Evolutionary conservation across 352 stramenopile genomes (phyloP), one percentile per base, ranked within the genome.

Genomic region (Pythium plurisporium): DNA sequence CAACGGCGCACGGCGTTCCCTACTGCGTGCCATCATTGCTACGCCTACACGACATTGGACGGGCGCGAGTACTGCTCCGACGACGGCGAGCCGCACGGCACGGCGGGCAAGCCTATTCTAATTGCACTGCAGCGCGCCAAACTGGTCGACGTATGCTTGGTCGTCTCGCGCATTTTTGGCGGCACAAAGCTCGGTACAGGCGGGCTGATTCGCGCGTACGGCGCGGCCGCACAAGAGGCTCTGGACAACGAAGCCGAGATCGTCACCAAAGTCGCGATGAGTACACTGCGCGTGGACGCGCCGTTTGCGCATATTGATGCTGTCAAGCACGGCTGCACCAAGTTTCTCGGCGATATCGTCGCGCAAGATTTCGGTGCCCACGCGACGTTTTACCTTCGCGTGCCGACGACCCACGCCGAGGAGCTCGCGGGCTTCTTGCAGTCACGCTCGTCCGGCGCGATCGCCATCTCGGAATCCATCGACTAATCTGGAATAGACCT

Each of bases 121-220:
- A 59, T 67, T 3, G 71, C 72, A 10, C 49, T 92, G 42, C 74
- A 87, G 31, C 78, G 74, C 34, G 72, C 76, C 0, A 54, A 84
- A n/a, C 64, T 92, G 17, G 69, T 80, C 50, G 79, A 92, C 33
- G 78, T 88, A 1, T 90, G 78, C 51, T 44, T 92, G 9, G 72
- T 92, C 22, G 82, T 92, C 3, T 86, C 80, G 22, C 65, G 82
- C 9, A 79, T 92, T 30, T 92, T 89, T 50, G 82, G 82, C 17
- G 82, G 82, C 26, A 84, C 78, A 9, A 81, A 87, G 46, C 72
- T 92, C 15, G 82, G 82, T 29, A 81, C 78, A 0, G 82, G 82
- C 42, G 82, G 82, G 1, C 68, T 92, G 37, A 84, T 87, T 34
- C 76, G 82, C 53, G 82, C 82, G 37, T 92, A 92, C 56, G 72